Evolutionary conservation across 345 rosid genomes (phyloP).

Genomic region (Linum usitatissimum): DNA sequence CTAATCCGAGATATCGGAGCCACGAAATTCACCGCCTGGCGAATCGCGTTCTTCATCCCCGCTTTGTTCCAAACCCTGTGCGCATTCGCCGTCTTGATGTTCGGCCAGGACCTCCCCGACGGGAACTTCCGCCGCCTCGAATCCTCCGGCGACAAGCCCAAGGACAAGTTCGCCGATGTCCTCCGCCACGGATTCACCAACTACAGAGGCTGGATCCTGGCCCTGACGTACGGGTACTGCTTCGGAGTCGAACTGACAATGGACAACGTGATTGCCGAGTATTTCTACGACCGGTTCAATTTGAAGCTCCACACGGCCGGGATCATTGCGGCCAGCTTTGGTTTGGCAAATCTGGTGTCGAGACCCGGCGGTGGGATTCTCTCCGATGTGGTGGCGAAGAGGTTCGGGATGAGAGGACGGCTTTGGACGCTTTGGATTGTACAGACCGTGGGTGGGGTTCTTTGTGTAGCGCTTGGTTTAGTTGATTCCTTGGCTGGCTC

Average conservation of each 20-base stretch:
- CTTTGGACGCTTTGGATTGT: constrained; percentile 71
- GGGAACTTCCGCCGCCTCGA: constrained; percentile 51
- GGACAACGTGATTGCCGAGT: constrained; percentile 80
- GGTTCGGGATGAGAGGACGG: constrained; percentile 86
- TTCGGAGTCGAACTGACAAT: constrained; percentile 78
- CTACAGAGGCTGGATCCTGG: constrained; percentile 85
- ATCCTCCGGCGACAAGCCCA: constrained; percentile 53
- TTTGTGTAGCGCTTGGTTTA: constrained; percentile 48
- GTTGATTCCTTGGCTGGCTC: constrained; percentile 40
- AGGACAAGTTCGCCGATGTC: constrained; percentile 43
- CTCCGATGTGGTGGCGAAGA: constrained; percentile 46
- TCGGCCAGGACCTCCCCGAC: constrained; percentile 80
- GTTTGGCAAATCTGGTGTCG: constrained; percentile 66
- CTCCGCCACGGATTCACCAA: constrained; percentile 41
- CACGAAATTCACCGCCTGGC: constrained; percentile 73
- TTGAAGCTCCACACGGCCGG: constrained; percentile 74
- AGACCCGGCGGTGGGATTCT: constrained; percentile 70
- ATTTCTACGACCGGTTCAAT: constrained; percentile 72
- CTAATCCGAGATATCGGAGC: constrained; percentile 46
- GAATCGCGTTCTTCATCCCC: constrained; percentile 74
- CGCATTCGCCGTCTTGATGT: constrained; percentile 56
- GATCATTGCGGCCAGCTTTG: constrained; percentile 75
- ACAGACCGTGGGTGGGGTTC: constrained; percentile 63
- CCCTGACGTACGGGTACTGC: constrained; percentile 82
- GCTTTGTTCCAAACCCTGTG: constrained; percentile 60